Evolutionary conservation across 768 basidiomycete species (phyloP), one percentile per base, ranked within the genome.

Genomic region (Sarcodon aspratus): DNA sequence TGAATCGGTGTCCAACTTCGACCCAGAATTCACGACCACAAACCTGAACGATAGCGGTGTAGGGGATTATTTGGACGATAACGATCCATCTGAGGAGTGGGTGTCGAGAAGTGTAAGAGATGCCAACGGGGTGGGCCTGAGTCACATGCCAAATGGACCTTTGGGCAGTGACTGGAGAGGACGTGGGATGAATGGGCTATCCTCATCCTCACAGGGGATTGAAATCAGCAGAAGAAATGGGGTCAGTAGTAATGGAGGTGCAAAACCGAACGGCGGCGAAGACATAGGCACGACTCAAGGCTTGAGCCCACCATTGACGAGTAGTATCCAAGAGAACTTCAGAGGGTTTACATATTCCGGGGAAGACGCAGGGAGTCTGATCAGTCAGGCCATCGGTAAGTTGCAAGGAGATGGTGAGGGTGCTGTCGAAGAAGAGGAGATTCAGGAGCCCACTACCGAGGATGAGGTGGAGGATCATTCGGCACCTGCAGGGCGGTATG

Each of bases 1-100:
- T 70, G 96, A 99, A 66, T 91, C 86, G 12, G 92, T 91, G n/a
- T 82, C 82, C 54, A 97, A 97, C 70, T 99, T 99, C 61, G 96
- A 99, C 63, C 90, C 92, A 31, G 93, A 97, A 67, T 99, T 99
- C 67, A 99, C 96, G 4, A 76, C 80, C 21, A 85, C 90, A n/a
- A 86, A 95, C 62, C 73, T 97, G 46, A 76, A 82, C 12, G 81
- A 89, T 53, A 75, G 78, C 52, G 85, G 74, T 45, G 71, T 65
- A 46, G 55, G 65, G 44, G 63, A 74, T 36, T 73, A 60, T 46
- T 56, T 67, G 35, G 61, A 63, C 50, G 67, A 69, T 46, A 64
- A 79, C 38, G 86, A 89, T 54, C 85, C 84, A 33, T 80, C 79
- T 12, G 85, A 78, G 60, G 80, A 73, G 48, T 85, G 82, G 81